Evolutionary conservation across 2,329 filamentous ascomycete species (phyloP), one percentile per base, ranked within the genome.

Genomic region (Verticillium nubilum): DNA sequence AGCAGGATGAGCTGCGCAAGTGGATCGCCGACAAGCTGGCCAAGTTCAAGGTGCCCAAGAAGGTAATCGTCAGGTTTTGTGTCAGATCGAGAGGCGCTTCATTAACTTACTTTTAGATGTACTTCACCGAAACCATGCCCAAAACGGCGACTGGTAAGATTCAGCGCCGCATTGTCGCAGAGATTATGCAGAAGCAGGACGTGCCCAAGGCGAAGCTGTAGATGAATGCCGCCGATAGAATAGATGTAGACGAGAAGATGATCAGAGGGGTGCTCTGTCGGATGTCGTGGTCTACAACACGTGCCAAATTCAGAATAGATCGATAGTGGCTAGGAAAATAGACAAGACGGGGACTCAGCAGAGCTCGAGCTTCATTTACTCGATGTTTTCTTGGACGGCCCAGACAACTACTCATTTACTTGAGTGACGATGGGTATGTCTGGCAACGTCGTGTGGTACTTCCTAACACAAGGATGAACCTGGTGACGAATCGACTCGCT

Each of bases 131-230:
- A 60, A 77, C 88, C 64, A 96, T 96, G 86, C 91, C 91, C 63
- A 96, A 96, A 82, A 94, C 92, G 4, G 91, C 91, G n/a, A 96
- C 91, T 5, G 91, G 91, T 59, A 96, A 96, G 80, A 89, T 96
- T 61, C 91, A 96, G 76, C 80, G 91, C 62, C 84, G 90, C 63
- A 91, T 93, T 68, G 91, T 96, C n/a, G 91, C 91, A 15, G 90
- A 94, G 73, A 85, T 85, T 29, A 94, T 96, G 90, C 79, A 88
- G 73, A 90, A 90, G 79, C 83, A 87, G 72, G 86, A 87, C 50
- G 63, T 65, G 59, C 72, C 73, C 58, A 83, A 80, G 72, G 76
- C 81, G 15, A 85, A 84, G 74, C 71, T 86, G 65, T 86, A 81
- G 61, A 69, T 10, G 5, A 13, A 13, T 3, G 5, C 2, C 53